A percentile compares a stretch with the other conserved stretches of the same genome.
These are phyloP conservation scores for Leccinum subtestaceum DNA, from an alignment of 768 basidiomycete species.

Conservation along the genomic window DNA sequence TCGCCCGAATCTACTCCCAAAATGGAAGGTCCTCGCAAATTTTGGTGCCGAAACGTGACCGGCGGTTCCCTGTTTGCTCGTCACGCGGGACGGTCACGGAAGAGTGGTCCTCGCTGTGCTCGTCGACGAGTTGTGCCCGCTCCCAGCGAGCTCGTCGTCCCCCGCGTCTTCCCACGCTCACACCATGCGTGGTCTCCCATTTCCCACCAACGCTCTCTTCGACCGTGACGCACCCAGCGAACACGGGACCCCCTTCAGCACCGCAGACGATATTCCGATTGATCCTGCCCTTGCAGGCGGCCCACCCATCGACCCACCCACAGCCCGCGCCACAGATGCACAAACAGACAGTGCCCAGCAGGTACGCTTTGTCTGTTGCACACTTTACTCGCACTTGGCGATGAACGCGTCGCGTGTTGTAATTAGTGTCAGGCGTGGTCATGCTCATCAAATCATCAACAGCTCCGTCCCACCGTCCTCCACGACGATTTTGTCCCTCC, in stretches of 20 bases:
- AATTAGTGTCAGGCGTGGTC: slow-evolving; percentile 30
- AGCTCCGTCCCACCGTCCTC: slow-evolving; percentile 26
- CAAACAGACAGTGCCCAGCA: slow-evolving; percentile 21
- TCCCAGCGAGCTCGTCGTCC: slow-evolving; percentile 16
- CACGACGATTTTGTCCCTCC: slow-evolving; percentile 28
- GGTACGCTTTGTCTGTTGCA: slow-evolving; percentile 37
- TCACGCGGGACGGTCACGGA: slow-evolving; percentile 34
- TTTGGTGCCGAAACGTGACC: slow-evolving; percentile 29
- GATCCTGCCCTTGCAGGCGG: slow-evolving; percentile 65
- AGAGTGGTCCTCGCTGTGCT: slow-evolving; percentile 34
- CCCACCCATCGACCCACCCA: slow-evolving; percentile 51
- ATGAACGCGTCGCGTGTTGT: slow-evolving; percentile 72
- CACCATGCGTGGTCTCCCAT: slow-evolving; percentile 61
- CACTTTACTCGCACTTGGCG: slow-evolving; percentile 23
- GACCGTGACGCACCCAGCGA: slow-evolving; percentile 60
- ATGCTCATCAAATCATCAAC: slow-evolving; percentile 22
- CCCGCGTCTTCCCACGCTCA: slow-evolving; percentile 7
- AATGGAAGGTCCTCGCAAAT: slow-evolving; percentile 12
- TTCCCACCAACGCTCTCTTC: slow-evolving; percentile 40
- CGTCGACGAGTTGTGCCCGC: slow-evolving; percentile 34
- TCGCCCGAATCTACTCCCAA: slow-evolving; percentile 5
- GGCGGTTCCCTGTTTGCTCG: slow-evolving; percentile 20
- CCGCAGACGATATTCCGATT: slow-evolving; percentile 70
- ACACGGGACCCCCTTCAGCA: slow-evolving; percentile 55
- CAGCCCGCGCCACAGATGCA: slow-evolving; percentile 33